Evolutionary conservation across 768 basidiomycete species (phyloP), one percentile per base, ranked within the genome.

Genomic region (Suillus placidus): DNA sequence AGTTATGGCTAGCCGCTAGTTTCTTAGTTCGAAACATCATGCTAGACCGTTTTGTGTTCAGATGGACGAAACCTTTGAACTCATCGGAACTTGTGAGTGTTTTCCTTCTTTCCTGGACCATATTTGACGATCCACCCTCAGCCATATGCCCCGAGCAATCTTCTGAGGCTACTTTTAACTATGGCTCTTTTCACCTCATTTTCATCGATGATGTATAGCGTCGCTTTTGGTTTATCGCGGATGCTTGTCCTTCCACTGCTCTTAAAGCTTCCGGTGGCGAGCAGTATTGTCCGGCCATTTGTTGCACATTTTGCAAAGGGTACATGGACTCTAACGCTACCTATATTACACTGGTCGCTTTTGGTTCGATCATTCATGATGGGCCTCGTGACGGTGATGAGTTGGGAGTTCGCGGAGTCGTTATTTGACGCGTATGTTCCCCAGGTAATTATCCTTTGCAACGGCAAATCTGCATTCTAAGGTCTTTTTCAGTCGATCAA

Each of bases 321-420:
- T 1, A 72, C 83, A 16, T 89, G 84, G 80, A 86, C 85, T 0
- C 32, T 88, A 26, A 70, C 78, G 6, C 80, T 91, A 18, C 84
- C 85, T 0, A 71, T 85, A 43, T 73, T 73, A 20, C 81, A 88
- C 69, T 65, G 81, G 43, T 67, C 79, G 3, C 77, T 89, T 7
- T 71, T 88, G 26, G 70, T 74, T 20, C 80, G 84, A 23, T 79
- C 84, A 1, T 87, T 84, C 77, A 78, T 78, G 18, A 71, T 92
- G 7, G 85, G 81, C 2, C 70, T 85, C 38, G 79, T 80, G 8
- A 91, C 86, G 2, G 69, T 86, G 4, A 75, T 80, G 9, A 79
- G 79, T 16, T 92, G 91, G 92, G 91, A 92, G 72, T 80, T 84
- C 8, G 77, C 88, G 0, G 87, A 88, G 45, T 78, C 76, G 0